phyloP scores from a whole-genome alignment of 2,329 filamentous ascomycete species.

The Amauroascus verrucosus region DNA sequence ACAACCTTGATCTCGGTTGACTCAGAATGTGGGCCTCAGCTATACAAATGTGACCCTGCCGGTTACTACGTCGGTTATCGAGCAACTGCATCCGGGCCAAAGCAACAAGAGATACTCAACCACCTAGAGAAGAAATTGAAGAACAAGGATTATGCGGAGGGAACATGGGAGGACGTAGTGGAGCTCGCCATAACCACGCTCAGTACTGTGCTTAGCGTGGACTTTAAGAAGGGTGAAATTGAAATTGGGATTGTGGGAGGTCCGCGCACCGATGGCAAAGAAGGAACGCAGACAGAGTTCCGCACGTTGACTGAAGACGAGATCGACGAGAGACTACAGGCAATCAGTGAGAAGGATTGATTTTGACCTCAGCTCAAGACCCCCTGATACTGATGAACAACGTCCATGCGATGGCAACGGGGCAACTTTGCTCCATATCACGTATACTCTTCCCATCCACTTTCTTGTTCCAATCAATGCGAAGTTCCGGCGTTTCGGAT shows the following conservation, averaged over 20 bases:
- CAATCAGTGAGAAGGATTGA: constrained; percentile 97
- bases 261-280: constrained; percentile 68
- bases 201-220: constrained; percentile 93
- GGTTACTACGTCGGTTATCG: constrained; percentile 99
- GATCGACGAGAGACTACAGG: constrained; percentile 95
- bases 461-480: constrained; percentile 6
- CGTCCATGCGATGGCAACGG: constrained; percentile 7
- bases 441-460: constrained; percentile 1
- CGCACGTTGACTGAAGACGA: constrained; percentile 89
- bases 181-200: constrained; percentile 92
- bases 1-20: constrained; percentile 92
- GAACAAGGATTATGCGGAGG: constrained; percentile 91
- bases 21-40: constrained; percentile 79
- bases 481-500: constrained; percentile 8
- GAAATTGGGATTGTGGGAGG: constrained; percentile 96
- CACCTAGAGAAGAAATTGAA: constrained; percentile 99
- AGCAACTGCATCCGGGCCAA: constrained; percentile 90
- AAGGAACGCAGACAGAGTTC: constrained; percentile 70
- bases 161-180: constrained; percentile 93
- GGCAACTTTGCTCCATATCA: neutral
- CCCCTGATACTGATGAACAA: neutral
- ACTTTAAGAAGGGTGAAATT: constrained; percentile 99
- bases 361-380: constrained; percentile 1
- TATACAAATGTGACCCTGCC: constrained; percentile 97
- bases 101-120: constrained; percentile 97